Evolutionary conservation across 2,329 filamentous ascomycete genomes (phyloP).

Genomic region (Apiospora saccharicola): DNA sequence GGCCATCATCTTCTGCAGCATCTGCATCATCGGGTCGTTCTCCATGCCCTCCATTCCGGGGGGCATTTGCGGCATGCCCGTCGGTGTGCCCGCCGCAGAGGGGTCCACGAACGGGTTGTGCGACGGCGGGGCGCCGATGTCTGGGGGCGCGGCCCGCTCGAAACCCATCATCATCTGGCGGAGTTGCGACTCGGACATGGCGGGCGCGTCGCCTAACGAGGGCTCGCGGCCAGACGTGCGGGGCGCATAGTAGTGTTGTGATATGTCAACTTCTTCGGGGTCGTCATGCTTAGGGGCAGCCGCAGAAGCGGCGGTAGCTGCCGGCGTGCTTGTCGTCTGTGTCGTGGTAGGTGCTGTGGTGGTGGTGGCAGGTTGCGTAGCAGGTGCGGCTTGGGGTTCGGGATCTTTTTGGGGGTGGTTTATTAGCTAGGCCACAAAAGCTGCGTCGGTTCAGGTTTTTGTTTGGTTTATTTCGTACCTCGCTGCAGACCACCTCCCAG

Average conservation of each 20-base stretch:
- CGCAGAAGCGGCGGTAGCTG: constrained; percentile 24
- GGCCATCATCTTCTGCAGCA: constrained; percentile 77
- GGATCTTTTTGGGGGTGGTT: constrained; percentile 21
- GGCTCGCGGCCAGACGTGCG: constrained; percentile 49
- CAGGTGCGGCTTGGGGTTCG: constrained; percentile 24
- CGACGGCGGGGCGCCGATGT: constrained; percentile 30
- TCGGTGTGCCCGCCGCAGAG: constrained; percentile 31
- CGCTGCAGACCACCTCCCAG: constrained; percentile 65
- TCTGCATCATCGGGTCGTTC: constrained; percentile 75
- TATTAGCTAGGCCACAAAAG: constrained; percentile 7
- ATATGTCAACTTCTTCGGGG: constrained; percentile 81
- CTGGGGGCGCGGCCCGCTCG: constrained; percentile 46
- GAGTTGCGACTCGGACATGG: constrained; percentile 65
- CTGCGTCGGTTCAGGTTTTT: background rate
- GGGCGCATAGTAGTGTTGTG: constrained; percentile 73
- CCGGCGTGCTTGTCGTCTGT: constrained; percentile 36
- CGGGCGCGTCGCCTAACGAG: constrained; percentile 44
- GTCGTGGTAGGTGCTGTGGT: constrained; percentile 40
- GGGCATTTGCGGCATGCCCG: constrained; percentile 35
- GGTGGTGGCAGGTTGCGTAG: constrained; percentile 40
- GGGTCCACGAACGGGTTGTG: constrained; percentile 35
- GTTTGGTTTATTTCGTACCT: constrained; percentile 43
- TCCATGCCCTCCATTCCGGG: constrained; percentile 44
- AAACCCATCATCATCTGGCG: constrained; percentile 71
- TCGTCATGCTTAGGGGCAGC: constrained; percentile 57